Percentiles rank a stretch among this genome's conserved stretches.
Conservation (phyloP, 2,329 filamentous ascomycete genomes). For the Trichoderma sp. region DNA sequence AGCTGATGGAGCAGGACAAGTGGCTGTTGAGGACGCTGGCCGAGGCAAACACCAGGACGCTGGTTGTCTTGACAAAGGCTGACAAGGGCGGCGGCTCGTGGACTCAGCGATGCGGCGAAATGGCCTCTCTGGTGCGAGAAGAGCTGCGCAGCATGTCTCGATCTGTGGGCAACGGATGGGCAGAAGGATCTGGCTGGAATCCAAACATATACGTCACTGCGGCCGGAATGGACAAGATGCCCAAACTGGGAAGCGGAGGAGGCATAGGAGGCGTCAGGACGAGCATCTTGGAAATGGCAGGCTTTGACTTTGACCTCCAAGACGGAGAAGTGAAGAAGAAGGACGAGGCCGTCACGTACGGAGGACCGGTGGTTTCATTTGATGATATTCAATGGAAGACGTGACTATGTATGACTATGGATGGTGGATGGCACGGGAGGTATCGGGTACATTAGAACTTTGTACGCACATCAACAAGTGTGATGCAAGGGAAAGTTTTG, state of each 20-base stretch:
- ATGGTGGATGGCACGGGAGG: background rate
- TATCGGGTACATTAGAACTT: background rate
- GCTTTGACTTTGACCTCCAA: conserved; percentile 32
- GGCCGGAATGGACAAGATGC: conserved; percentile 35
- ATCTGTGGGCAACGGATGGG: conserved; percentile 28
- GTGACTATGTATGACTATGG: conserved; percentile 3
- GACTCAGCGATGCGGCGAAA: conserved; percentile 27
- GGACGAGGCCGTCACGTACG: conserved; percentile 36
- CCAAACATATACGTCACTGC: conserved; percentile 37
- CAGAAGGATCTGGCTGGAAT: conserved; percentile 29
- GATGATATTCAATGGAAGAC: conserved; percentile 38
- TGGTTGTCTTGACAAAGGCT: conserved; percentile 55
- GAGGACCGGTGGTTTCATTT: conserved; percentile 38
- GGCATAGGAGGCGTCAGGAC: conserved; percentile 40
- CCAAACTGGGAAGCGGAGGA: conserved; percentile 33
- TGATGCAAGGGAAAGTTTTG: background rate
- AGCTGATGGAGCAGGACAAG: conserved; percentile 46
- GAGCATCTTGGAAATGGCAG: conserved; percentile 42
- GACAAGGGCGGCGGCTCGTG: conserved; percentile 44
- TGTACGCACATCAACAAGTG: background rate
- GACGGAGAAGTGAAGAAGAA: conserved; percentile 34
- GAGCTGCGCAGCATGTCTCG: conserved; percentile 28
- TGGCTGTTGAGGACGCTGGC: conserved; percentile 47
- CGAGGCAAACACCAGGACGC: conserved; percentile 42
- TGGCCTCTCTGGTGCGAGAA: conserved; percentile 29